Evolutionary conservation across 148 eudicot genomes (phyloP).

Genomic region (Mesembryanthemum crystallinum): DNA sequence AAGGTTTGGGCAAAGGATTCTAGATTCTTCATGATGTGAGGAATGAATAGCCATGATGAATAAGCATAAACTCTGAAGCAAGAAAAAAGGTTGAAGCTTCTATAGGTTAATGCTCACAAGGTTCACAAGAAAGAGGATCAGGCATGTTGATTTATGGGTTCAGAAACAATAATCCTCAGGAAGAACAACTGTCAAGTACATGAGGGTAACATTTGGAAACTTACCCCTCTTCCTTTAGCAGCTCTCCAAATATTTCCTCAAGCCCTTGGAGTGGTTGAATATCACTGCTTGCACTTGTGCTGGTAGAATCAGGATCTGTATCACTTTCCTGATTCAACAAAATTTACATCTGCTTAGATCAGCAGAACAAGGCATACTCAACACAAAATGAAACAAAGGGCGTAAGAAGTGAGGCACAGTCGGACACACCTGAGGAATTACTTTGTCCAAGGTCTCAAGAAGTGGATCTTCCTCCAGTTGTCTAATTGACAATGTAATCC

Average conservation of each 20-base stretch:
- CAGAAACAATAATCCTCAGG: not conserved
- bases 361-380: not conserved
- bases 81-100: not conserved
- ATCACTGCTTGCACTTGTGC: conserved; percentile 31
- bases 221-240: conserved; percentile 83
- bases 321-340: conserved; percentile 55
- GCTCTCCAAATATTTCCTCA: conserved; percentile 63
- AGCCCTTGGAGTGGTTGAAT: conserved; percentile 95
- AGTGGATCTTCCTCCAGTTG: conserved; percentile 96
- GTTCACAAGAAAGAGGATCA: not conserved
- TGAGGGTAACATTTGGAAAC: conserved; percentile 10
- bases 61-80: not conserved
- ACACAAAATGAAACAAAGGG: not conserved
- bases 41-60: not conserved
- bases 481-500: conserved; percentile 78
- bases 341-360: not conserved
- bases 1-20: not conserved
- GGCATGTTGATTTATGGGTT: not conserved
- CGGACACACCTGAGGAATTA: conserved; percentile 74
- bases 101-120: not conserved
- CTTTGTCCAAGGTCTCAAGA: conserved; percentile 88
- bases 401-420: not conserved
- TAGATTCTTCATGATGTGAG: not conserved
- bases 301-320: conserved; percentile 35
- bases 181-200: not conserved